Conservation (phyloP, 2,329 filamentous ascomycete species). For the Geosmithia putterillii region DNA sequence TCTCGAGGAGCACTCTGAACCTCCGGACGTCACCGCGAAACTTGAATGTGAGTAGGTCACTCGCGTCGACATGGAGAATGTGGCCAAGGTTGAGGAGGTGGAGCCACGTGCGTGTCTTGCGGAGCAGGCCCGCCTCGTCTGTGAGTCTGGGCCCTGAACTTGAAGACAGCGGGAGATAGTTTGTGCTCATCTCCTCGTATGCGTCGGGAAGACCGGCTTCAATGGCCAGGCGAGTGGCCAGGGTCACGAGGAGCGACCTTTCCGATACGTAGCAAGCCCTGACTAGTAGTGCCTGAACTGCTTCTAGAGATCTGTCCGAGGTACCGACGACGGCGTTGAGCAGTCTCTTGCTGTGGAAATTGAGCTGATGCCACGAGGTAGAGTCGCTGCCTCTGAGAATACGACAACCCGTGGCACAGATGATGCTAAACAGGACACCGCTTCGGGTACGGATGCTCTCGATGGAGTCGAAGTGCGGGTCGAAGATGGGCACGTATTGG, state of each 20-base stretch:
- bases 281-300: constrained; percentile 36
- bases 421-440: constrained; percentile 35
- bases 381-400: constrained; percentile 25
- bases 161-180: constrained; percentile 1
- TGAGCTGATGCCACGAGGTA: constrained; percentile 25
- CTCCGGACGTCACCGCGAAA: constrained; percentile 30
- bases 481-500: constrained; percentile 13
- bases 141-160: background rate
- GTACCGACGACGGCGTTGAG: constrained; percentile 23
- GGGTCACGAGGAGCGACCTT: constrained; percentile 33
- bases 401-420: constrained; percentile 38
- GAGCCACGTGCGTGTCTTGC: constrained; percentile 35
- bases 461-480: constrained; percentile 25
- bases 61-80: constrained; percentile 29
- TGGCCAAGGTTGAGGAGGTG: constrained; percentile 38
- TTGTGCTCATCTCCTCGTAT: constrained; percentile 22
- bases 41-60: constrained; percentile 10
- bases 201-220: constrained; percentile 31
- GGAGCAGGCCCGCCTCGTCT: constrained; percentile 17
- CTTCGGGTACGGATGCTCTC: constrained; percentile 30
- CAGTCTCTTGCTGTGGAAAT: constrained; percentile 27
- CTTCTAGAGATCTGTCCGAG: constrained; percentile 24
- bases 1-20: constrained; percentile 29
- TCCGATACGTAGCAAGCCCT: constrained; percentile 40
- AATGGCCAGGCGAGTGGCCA: constrained; percentile 36